Evolutionary conservation across 352 stramenopile genomes (phyloP), one percentile per base, ranked within the genome.

Genomic region (Phytophthora boehmeriae): DNA sequence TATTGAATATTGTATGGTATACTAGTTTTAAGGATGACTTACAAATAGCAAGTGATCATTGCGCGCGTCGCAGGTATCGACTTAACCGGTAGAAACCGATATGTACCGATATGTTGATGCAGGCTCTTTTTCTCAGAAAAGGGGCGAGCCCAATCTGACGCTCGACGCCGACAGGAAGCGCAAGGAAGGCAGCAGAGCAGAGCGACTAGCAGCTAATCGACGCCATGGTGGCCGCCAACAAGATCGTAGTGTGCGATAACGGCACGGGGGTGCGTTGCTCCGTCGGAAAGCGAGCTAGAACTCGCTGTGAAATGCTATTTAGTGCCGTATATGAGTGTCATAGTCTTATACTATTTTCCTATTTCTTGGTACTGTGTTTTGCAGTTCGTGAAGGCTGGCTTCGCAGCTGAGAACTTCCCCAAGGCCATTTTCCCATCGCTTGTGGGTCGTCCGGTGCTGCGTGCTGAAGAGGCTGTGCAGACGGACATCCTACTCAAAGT

Each of bases 321-420:
- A 6, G 6, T 30, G 6, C 6, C 25, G 25, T n/a, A 30, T 3
- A 3, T 30, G 25, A 30, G 6, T 30, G 25, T 30, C 25, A 2
- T 19, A 14, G 2, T 22, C 35, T 34, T 36, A 46, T 41, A 39
- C 49, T 14, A 2, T 8, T 23, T n/a, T 25, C 6, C 28, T 11
- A 44, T 9, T 35, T 22, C 10, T 44, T 17, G 2, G 41, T 35
- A 2, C 28, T 56, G 8, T 28, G 0, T 48, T 57, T 16, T 6
- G 6, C 60, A 93, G 83, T 94, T 93, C 66, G 86, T 96, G n/a
- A 96, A 98, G 77, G 83, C 84, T 30, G 95, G 95, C 3, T 98
- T 98, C 66, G 95, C 95, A 16, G 92, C 88, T 23, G 92, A 98
- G 64, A 98, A 98, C 70, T 98, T 98, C 59, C 96, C 96, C 27